phyloP scores from a whole-genome alignment of 2,329 filamentous ascomycete genomes.

The Aspergillus melleus region DNA sequence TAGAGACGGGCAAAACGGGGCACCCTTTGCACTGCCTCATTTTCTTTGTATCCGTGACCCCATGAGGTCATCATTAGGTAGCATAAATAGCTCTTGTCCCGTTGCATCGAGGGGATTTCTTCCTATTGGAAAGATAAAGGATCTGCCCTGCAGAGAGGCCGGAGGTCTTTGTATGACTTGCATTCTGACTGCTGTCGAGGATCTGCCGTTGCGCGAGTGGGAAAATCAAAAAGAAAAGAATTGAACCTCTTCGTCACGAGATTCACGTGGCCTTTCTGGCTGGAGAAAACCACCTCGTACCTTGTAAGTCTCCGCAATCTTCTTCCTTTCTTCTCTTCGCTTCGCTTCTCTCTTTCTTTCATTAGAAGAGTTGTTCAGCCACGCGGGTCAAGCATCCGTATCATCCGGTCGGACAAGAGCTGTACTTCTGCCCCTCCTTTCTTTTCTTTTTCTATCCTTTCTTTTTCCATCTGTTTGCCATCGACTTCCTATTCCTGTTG shows the following conservation, averaged over 20 bases:
- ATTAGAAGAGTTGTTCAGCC: neutral
- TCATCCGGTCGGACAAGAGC: neutral
- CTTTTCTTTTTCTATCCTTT: slow-evolving; percentile 7
- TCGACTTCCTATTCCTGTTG: slow-evolving; percentile 8
- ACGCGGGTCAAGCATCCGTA: neutral
- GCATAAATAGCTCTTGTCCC: neutral
- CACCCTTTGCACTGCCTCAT: neutral
- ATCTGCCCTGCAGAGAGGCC: neutral
- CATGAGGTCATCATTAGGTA: slow-evolving; percentile 13
- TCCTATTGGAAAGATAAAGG: neutral
- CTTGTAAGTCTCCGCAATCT: too few relatives aligned
- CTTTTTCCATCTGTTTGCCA: slow-evolving; percentile 3
- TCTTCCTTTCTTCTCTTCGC: slow-evolving; percentile 8
- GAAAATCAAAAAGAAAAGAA: too few relatives aligned
- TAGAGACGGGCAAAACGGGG: neutral
- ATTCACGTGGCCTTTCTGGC: slow-evolving; percentile 6
- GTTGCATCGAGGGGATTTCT: neutral
- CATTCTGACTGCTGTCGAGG: neutral
- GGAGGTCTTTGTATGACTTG: neutral
- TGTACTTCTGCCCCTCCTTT: neutral
- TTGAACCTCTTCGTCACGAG: neutral
- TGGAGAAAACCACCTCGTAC: too few relatives aligned
- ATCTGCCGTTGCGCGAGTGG: neutral
- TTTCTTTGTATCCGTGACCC: neutral
- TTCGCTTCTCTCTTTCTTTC: slow-evolving; percentile 9